Percentiles rank a stretch among this genome's conserved stretches.
These are phyloP conservation scores for Paramecium sonneborni DNA, from an alignment of 73 alveolate genomes.

Conservation along the genomic window DNA sequence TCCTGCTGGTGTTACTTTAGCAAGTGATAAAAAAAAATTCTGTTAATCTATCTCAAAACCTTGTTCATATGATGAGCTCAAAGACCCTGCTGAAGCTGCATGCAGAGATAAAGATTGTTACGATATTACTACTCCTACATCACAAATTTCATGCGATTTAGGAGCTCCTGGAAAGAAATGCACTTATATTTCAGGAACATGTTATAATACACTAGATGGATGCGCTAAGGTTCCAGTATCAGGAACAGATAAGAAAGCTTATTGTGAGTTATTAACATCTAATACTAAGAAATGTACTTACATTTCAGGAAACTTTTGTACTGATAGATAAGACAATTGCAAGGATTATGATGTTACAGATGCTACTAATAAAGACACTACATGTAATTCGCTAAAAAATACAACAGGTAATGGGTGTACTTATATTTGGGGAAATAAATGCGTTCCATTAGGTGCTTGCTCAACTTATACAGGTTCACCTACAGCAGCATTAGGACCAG, in stretches of 20 bases:
- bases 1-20: not conserved
- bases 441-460: not conserved
- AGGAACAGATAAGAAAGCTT: constrained; percentile 10
- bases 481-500: not conserved
- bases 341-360: not conserved
- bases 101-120: not conserved
- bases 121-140: not conserved
- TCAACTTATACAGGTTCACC: not conserved
- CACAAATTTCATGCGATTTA: not conserved
- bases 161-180: not conserved
- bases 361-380: not conserved
- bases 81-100: not conserved
- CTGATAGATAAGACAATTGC: not conserved
- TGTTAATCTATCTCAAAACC: not conserved
- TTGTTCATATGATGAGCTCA: not conserved
- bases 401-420: not conserved
- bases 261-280: not conserved
- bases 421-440: not conserved
- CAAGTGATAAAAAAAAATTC: not conserved
- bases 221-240: not conserved
- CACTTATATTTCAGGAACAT: not conserved
- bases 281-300: not conserved
- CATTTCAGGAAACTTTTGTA: constrained; percentile 3
- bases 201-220: not conserved
- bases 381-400: not conserved